A percentile compares a stretch with the other conserved stretches of the same genome.
These are phyloP conservation scores for Phytophthora cryptogea DNA, from an alignment of 352 stramenopile genomes.

Conservation along the genomic window DNA sequence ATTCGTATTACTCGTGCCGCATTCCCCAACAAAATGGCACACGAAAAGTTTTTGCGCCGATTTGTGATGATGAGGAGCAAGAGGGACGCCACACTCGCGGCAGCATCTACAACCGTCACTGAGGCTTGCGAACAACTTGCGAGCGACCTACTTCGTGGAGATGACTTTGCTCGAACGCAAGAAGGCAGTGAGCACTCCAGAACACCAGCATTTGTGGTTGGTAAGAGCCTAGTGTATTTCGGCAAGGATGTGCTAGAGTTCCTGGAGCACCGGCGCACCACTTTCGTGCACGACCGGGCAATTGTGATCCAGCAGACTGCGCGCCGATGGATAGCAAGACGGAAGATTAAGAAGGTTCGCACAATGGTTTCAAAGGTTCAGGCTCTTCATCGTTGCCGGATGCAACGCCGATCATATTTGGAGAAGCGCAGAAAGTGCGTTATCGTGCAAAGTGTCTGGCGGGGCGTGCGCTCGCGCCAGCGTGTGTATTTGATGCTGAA, in stretches of 20 bases:
- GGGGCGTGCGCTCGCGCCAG: slow-evolving; percentile 66
- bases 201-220: slow-evolving; percentile 70
- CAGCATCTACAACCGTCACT: slow-evolving; percentile 50
- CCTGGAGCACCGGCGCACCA: slow-evolving; percentile 79
- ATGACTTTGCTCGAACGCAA: slow-evolving; percentile 46
- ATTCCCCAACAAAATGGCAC: slow-evolving; percentile 94
- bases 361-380: slow-evolving; percentile 64
- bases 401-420: slow-evolving; percentile 50
- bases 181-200: slow-evolving; percentile 37
- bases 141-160: slow-evolving; percentile 42
- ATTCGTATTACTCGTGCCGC: slow-evolving; percentile 90
- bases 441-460: slow-evolving; percentile 76
- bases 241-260: slow-evolving; percentile 92
- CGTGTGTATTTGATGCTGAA: slow-evolving; percentile 56
- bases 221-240: slow-evolving; percentile 94
- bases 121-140: slow-evolving; percentile 72
- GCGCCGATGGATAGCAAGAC: slow-evolving; percentile 57
- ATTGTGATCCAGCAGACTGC: slow-evolving; percentile 63
- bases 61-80: slow-evolving; percentile 78
- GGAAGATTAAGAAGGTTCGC: slow-evolving; percentile 53
- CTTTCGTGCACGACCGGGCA: slow-evolving; percentile 73
- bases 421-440: slow-evolving; percentile 46
- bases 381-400: slow-evolving; percentile 53
- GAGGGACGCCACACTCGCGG: slow-evolving; percentile 21
- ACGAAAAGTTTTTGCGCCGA: slow-evolving; percentile 87